Base-by-base conservation (phyloP, 1,139 yeast genomes). In the Taphrina deformans region DNA sequence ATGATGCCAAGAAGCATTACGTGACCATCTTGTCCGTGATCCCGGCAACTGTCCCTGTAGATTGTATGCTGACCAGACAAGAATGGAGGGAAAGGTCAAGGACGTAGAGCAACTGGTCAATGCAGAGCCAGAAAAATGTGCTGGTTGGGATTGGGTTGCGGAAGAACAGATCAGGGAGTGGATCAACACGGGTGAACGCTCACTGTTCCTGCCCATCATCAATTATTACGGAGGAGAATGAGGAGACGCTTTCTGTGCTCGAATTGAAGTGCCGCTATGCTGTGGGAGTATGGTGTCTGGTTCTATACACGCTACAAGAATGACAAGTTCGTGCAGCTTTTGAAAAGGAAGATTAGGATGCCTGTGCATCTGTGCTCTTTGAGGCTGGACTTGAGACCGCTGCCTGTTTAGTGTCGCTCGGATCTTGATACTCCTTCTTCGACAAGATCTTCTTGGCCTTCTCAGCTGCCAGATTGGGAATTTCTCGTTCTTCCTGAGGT, bases 401-500 rank as follows among this genome's bases (percentile, higher is more conserved):
- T 38, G 41, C 41, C 12, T 38, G 7, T n/a, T 38, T 38, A 14
- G 41, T 38, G 7, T 12, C 41, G 16, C 16, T 38, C 18, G 41
- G 48, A 7, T 55, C 52, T 7, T 21, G 40, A 27, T 55, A 55
- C 31, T 55, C 61, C 18, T 44, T 44, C 40, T 27, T 27, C 12
- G 51, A 53, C 26, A 55, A 29, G 26, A 55, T 44, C 61, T 45
- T 31, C 31, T 55, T 55, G 16, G 61, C 61, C 52, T 27, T 31
- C 41, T 55, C 61, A 7, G 61, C 61, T 4, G 61, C 51, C 18
- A 45, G 41, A 31, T 41, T 45, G 14, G 61, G 61, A 5, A 55
- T 44, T 18, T 41, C 52, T n/a, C 61, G 52, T 23, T 29, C 61
- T 21, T 9, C 31, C 31, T 45, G 61, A 14, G 52, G 29, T 2